Base-by-base conservation (phyloP, 768 basidiomycete genomes). In the Megacollybia marginata region DNA sequence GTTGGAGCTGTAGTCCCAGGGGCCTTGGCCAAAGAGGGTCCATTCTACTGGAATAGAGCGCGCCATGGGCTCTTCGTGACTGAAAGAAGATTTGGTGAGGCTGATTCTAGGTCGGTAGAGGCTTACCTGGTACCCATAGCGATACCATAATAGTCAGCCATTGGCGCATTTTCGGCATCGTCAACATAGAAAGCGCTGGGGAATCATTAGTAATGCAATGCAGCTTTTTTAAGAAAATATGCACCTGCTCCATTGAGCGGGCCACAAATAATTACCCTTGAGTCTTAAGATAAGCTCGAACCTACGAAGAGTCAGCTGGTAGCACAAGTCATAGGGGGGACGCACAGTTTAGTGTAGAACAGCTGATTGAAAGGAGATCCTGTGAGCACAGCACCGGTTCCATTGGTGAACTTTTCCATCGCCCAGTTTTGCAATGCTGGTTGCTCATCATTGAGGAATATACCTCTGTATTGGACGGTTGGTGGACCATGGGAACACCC, bases 371-470 rank as follows among this genome's bases (percentile, higher is more conserved):
- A 84, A 1, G 83, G 80, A 2, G 77, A 75, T 16, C 73, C 71
- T 0, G 74, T 71, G 31, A 70, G 61, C 1, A 66, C 48, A 0
- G 72, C 65, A 6, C 79, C 79, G 4, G 79, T 78, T 2, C 80
- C 80, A 51, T 83, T 82, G 9, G 79, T 82, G 61, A 82, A 86
- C 55, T 79, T 81, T 53, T 79, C 79, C 54, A 73, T 69, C 12
- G 83, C 85, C 86, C 86, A 88, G 55, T 77, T 80, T 54, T 80
- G 78, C 46, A 87, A 60, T 28, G 79, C 78, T 8, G 86, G 86
- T 57, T 85, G 80, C 60, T 88, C 86, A 55, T 88, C 85, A 59
- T 88, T 88, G 53, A 88, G 64, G 69, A 88, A 83, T 40, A 86
- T 76, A 12, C 79, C 85, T 33, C 85, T 76, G 56, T 82, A 86